phyloP scores from a whole-genome alignment of 768 basidiomycete genomes.

The Lactarius psammicola region DNA sequence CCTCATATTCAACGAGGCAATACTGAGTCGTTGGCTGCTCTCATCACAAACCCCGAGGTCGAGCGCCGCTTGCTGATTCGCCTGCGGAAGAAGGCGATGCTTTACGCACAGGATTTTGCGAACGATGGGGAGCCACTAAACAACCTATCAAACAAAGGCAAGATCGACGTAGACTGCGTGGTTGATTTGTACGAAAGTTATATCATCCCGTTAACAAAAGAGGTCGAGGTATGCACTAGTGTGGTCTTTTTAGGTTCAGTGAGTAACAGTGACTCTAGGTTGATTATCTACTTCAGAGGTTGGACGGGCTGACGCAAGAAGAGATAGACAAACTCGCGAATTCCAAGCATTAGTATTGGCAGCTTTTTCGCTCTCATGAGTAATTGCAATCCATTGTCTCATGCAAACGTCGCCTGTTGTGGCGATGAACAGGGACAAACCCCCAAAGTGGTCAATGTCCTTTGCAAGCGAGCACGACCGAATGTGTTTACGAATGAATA shows the following conservation, averaged over 20 bases:
- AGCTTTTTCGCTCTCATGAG: neutral
- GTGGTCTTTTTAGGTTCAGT: neutral
- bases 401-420: neutral
- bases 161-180: conserved; percentile 92
- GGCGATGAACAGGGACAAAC: neutral
- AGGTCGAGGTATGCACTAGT: conserved; percentile 77
- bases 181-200: conserved; percentile 91
- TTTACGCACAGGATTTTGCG: conserved; percentile 81
- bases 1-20: conserved; percentile 87
- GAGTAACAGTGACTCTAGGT: conserved; percentile 51
- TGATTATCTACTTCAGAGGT: conserved; percentile 87
- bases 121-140: conserved; percentile 56
- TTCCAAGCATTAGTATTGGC: conserved; percentile 2
- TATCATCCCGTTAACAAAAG: conserved; percentile 96
- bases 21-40: conserved; percentile 67
- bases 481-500: no score
- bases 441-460: neutral
- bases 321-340: conserved; percentile 67
- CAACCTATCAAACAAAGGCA: conserved; percentile 43
- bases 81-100: conserved; percentile 75
- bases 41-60: conserved; percentile 98
- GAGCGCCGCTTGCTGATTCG: conserved; percentile 81
- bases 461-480: no score
- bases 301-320: conserved; percentile 80
- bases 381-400: neutral